Evolutionary conservation across 495 filamentous ascomycete species (phyloP), one percentile per base, ranked within the genome.

Genomic region (Aspergillus ostianus): DNA sequence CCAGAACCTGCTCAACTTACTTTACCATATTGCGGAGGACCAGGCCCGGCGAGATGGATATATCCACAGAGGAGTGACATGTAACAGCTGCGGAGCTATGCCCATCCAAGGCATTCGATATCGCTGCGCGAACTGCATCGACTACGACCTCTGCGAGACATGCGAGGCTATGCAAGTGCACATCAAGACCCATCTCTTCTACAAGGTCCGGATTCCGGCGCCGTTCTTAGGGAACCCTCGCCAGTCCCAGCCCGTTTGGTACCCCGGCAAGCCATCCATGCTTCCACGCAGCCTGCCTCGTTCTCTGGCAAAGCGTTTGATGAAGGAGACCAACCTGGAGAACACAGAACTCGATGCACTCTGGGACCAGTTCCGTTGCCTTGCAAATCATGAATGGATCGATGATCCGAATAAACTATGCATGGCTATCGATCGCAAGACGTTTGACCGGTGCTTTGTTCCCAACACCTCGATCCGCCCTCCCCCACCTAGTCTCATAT

Each of bases 301-400:
- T 23, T 68, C 81, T 19, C 67, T 92, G 5, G 84, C 86, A 32
- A 79, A 83, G 51, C 84, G 85, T 53, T 78, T 96, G 53, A 84
- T 84, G 23, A 80, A 82, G 44, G 86, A 90, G 26, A 91, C 89
- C 17, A 84, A 82, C 17, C 93, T 93, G 61, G 91, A 96, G 68
- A 82, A 84, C 32, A 85, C 89, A 3, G 90, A 96, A 68, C 73
- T 98, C 3, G 92, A 98, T 72, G 94, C 92, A 29, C 84, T 94
- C 27, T 98, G 91, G 88, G 93, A 97, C 65, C 95, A 97, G 66
- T 98, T 95, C 82, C 90, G 88, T 9, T 97, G 91, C 61, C 84
- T 97, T 64, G 94, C 94, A 10, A 91, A 88, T 60, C 86, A 86
- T 12, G 87, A 93, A 67, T 97, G 90, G 87, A 72, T 83, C n/a